Conservation (phyloP, 2,329 filamentous ascomycete genomes). For the Reticulascus tulasneorum region DNA sequence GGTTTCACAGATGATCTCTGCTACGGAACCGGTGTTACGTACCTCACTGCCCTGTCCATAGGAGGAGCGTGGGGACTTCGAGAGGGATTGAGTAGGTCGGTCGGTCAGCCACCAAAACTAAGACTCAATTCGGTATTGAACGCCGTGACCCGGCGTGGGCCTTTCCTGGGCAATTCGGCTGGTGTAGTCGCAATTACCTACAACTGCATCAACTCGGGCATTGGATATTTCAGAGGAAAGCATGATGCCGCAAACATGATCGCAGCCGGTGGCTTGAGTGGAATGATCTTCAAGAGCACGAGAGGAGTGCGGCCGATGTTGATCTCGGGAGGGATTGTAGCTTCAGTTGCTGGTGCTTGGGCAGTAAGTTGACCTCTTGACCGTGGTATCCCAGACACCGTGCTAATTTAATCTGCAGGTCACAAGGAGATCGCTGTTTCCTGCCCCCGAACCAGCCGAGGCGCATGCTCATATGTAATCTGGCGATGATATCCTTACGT, state of each 20-base stretch:
- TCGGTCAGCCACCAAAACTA: slow-evolving; percentile 77
- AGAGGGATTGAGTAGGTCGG: slow-evolving; percentile 81
- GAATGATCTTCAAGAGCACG: slow-evolving; percentile 96
- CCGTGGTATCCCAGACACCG: not conserved
- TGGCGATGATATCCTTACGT: slow-evolving; percentile 10
- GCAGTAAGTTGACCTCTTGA: slow-evolving; percentile 60
- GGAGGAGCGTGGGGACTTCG: slow-evolving; percentile 91
- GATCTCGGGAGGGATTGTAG: slow-evolving; percentile 89
- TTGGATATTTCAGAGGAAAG: slow-evolving; percentile 75
- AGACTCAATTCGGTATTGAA: slow-evolving; percentile 93
- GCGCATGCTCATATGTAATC: slow-evolving; percentile 15
- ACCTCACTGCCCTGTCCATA: slow-evolving; percentile 77
- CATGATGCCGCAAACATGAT: slow-evolving; percentile 91
- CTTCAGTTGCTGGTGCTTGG: slow-evolving; percentile 80
- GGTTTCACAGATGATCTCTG: slow-evolving; percentile 98
- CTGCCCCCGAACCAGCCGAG: slow-evolving; percentile 26
- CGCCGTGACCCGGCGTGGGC: slow-evolving; percentile 85
- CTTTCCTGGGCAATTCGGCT: slow-evolving; percentile 93
- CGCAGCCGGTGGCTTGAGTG: slow-evolving; percentile 77
- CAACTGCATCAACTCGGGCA: slow-evolving; percentile 84
- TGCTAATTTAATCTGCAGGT: slow-evolving; percentile 21
- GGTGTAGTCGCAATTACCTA: slow-evolving; percentile 95
- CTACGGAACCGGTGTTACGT: slow-evolving; percentile 94
- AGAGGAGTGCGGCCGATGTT: slow-evolving; percentile 86
- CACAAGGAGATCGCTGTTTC: slow-evolving; percentile 38